Percentiles rank a stretch among this genome's conserved stretches.
Evolutionary conservation across 1,284 basidiomycete genomes (phyloP).

Genomic region (Cryptococcus sp.): DNA sequence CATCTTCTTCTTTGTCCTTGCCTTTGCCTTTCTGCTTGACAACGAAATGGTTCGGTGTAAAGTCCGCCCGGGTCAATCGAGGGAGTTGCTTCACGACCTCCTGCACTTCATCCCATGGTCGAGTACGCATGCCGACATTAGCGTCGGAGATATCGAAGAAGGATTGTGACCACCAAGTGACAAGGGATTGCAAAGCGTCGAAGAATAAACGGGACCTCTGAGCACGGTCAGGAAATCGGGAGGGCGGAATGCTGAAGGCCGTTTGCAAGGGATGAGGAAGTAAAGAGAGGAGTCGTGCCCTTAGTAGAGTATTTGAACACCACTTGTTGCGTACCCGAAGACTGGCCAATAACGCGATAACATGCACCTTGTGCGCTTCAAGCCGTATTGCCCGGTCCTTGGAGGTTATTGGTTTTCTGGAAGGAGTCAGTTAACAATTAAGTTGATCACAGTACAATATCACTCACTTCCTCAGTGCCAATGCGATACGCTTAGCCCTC

Average conservation of each 20-base stretch:
- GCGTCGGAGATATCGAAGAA: conserved; percentile 63
- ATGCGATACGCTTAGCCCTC: conserved; percentile 40
- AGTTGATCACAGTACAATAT: background rate
- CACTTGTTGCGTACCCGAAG: conserved; percentile 77
- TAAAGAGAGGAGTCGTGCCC: conserved; percentile 76
- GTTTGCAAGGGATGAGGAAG: conserved; percentile 77
- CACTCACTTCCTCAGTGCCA: conserved; percentile 46
- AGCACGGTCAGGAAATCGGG: conserved; percentile 74
- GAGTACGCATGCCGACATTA: conserved; percentile 61
- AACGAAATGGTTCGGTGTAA: conserved; percentile 16
- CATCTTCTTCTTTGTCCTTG: conserved; percentile 40
- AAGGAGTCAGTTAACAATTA: background rate
- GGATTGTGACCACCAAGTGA: conserved; percentile 75
- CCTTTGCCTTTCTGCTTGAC: conserved; percentile 53
- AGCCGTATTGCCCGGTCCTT: conserved; percentile 71
- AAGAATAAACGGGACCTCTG: conserved; percentile 84
- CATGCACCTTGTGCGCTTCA: conserved; percentile 83
- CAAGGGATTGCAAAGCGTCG: conserved; percentile 69
- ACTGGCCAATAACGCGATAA: conserved; percentile 73
- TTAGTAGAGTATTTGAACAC: conserved; percentile 79
- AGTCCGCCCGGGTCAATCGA: conserved; percentile 28
- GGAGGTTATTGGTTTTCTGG: conserved; percentile 52
- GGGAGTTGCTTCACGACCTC: conserved; percentile 47
- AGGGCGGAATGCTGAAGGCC: conserved; percentile 78
- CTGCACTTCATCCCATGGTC: conserved; percentile 67